phyloP scores from a whole-genome alignment of 805 yeast genomes.

The Candida michaelii region DNA sequence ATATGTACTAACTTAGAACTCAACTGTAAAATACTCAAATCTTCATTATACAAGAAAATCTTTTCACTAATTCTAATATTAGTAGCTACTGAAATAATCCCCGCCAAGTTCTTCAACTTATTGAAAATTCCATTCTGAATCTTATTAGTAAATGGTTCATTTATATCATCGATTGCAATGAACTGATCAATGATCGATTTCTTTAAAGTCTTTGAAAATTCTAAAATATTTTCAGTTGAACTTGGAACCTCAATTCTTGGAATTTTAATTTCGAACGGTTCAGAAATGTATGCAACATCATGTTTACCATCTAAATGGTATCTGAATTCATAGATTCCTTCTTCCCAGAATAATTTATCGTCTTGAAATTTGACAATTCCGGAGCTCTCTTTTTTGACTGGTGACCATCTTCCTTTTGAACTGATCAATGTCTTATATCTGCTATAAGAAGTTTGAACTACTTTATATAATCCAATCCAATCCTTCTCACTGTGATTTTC shows the following conservation, averaged over 20 bases:
- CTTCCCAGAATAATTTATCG: slow-evolving; percentile 56
- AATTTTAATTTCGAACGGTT: slow-evolving; percentile 60
- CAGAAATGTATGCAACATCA: slow-evolving; percentile 63
- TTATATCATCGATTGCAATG: slow-evolving; percentile 22
- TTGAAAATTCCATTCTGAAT: slow-evolving; percentile 30
- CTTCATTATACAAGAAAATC: slow-evolving; percentile 31
- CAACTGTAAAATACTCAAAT: slow-evolving; percentile 28
- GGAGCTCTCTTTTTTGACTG: slow-evolving; percentile 24
- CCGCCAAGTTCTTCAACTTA: slow-evolving; percentile 26
- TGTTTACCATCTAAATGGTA: slow-evolving; percentile 68
- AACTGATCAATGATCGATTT: slow-evolving; percentile 31
- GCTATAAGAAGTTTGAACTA: slow-evolving; percentile 57
- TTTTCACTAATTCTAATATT: slow-evolving; percentile 38
- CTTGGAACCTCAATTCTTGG: slow-evolving; percentile 38
- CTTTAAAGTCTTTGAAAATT: slow-evolving; percentile 33
- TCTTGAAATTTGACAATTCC: slow-evolving; percentile 54
- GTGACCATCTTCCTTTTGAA: slow-evolving; percentile 67
- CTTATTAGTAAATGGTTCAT: slow-evolving; percentile 26
- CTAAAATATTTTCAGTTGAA: slow-evolving; percentile 25
- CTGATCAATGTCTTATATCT: slow-evolving; percentile 57
- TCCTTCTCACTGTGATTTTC: slow-evolving; percentile 49
- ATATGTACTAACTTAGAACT: slow-evolving; percentile 35
- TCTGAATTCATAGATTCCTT: slow-evolving; percentile 72
- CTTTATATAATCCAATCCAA: slow-evolving; percentile 77
- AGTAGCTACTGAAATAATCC: slow-evolving; percentile 33